Evolutionary conservation across 2,329 filamentous ascomycete genomes (phyloP).

Genomic region (Aspergillus terreus): DNA sequence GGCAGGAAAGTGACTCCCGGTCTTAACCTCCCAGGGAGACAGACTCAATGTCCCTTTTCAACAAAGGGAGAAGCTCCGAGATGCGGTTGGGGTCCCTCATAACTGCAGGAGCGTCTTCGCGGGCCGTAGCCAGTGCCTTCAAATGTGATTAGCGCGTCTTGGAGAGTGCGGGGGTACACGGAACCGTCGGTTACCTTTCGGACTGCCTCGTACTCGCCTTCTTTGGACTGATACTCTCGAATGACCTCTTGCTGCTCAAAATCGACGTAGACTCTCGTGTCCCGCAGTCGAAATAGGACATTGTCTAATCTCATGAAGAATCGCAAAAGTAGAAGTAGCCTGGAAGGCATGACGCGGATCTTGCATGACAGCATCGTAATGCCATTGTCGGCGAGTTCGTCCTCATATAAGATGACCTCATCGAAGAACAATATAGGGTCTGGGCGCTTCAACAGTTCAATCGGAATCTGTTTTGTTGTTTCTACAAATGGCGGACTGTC

Average conservation of each 20-base stretch:
- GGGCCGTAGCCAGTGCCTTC: conserved; percentile 51
- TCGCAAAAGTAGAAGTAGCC: conserved; percentile 77
- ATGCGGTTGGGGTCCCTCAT: conserved; percentile 78
- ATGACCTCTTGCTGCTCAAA: conserved; percentile 76
- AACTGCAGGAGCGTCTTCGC: conserved; percentile 71
- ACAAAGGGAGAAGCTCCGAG: conserved; percentile 63
- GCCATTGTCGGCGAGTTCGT: conserved; percentile 96
- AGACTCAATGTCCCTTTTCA: conserved; percentile 65
- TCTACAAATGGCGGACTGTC: conserved; percentile 38
- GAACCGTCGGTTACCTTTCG: conserved; percentile 53
- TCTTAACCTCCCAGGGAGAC: conserved; percentile 27
- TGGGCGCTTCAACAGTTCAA: conserved; percentile 79
- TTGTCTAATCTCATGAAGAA: conserved; percentile 93
- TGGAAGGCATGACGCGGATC: conserved; percentile 83
- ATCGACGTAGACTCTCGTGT: conserved; percentile 89
- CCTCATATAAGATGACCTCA: conserved; percentile 93
- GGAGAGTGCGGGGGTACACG: not conserved
- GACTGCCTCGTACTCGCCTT: conserved; percentile 74
- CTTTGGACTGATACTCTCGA: conserved; percentile 84
- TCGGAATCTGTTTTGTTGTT: conserved; percentile 63
- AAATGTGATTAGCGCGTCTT: conserved; percentile 4
- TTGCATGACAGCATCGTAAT: conserved; percentile 89
- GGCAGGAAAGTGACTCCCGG: not conserved
- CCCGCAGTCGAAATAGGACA: conserved; percentile 80
- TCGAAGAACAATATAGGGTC: conserved; percentile 97